phyloP scores from a whole-genome alignment of 257 asterid genomes.

The Solanum etuberosum region DNA sequence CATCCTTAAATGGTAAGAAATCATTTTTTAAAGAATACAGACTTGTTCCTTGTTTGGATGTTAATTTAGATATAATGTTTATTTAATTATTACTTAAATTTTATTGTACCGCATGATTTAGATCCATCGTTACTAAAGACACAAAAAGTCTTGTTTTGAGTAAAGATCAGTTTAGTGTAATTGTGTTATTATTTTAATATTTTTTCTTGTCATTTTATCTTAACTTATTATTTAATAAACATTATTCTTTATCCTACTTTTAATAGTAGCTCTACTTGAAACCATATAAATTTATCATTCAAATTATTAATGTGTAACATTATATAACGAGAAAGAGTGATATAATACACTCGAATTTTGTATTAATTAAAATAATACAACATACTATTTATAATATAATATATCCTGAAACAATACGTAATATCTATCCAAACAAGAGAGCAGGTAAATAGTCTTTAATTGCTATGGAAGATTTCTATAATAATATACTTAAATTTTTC shows the following conservation, averaged over 20 bases:
- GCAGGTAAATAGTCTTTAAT: neutral
- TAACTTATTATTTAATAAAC: no score
- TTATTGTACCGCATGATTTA: no score
- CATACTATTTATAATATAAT: neutral
- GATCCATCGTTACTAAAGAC: fast-evolving
- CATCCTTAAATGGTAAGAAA: neutral
- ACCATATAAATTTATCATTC: neutral
- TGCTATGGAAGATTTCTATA: neutral
- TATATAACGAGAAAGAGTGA: fast-evolving
- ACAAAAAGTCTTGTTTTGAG: no score
- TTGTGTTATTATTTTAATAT: no score
- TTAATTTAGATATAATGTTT: no score
- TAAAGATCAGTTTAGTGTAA: no score
- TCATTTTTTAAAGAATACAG: no score
- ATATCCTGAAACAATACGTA: neutral
- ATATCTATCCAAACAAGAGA: neutral
- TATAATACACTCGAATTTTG: fast-evolving
- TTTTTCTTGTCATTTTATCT: no score
- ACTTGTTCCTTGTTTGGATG: neutral
- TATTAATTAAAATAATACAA: no score
- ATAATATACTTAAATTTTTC: neutral
- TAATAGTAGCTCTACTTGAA: no score
- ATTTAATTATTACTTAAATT: no score
- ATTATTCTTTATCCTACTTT: no score
- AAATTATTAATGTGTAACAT: neutral